Conservation (phyloP, 1,139 yeast species). For the Pichia sp. region DNA sequence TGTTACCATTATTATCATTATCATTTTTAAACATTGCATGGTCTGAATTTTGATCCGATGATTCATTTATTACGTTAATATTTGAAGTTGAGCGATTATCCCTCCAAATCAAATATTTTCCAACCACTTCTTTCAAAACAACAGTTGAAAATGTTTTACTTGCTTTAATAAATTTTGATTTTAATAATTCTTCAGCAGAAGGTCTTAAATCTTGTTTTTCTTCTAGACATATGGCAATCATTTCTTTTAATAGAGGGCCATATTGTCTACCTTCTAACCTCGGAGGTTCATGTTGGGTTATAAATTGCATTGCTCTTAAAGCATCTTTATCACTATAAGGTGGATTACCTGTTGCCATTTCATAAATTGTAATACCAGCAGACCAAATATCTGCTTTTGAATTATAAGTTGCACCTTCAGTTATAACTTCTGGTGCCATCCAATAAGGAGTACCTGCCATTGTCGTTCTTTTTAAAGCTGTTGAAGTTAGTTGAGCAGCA, state of each 20-base stretch:
- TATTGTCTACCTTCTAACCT: slow-evolving; percentile 87
- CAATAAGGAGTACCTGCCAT: slow-evolving; percentile 99
- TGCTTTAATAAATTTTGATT: slow-evolving; percentile 62
- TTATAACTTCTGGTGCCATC: slow-evolving; percentile 99
- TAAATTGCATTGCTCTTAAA: slow-evolving; percentile 87
- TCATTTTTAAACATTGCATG: slow-evolving; percentile 14
- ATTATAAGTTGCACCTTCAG: slow-evolving; percentile 76
- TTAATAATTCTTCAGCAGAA: slow-evolving; percentile 75
- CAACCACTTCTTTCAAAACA: slow-evolving; percentile 67
- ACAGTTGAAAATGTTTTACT: slow-evolving; percentile 56
- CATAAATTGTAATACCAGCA: slow-evolving; percentile 87
- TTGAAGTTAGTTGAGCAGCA: slow-evolving; percentile 86
- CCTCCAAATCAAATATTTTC: slow-evolving; percentile 76
- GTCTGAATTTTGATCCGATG: slow-evolving; percentile 24
- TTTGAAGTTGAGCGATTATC: slow-evolving; percentile 53
- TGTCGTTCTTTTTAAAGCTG: slow-evolving; percentile 75
- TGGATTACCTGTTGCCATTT: slow-evolving; percentile 95
- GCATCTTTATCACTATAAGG: slow-evolving; percentile 97
- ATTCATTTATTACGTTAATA: slow-evolving; percentile 10
- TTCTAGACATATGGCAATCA: slow-evolving; percentile 85
- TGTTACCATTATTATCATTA: slow-evolving; percentile 28
- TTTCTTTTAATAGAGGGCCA: slow-evolving; percentile 71
- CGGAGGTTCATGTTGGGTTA: slow-evolving; percentile 91
- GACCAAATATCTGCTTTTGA: slow-evolving; percentile 96
- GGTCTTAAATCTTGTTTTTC: slow-evolving; percentile 90